Evolutionary conservation across 208 protist species (phyloP).

Genomic region (Leishmania tarentolae): DNA sequence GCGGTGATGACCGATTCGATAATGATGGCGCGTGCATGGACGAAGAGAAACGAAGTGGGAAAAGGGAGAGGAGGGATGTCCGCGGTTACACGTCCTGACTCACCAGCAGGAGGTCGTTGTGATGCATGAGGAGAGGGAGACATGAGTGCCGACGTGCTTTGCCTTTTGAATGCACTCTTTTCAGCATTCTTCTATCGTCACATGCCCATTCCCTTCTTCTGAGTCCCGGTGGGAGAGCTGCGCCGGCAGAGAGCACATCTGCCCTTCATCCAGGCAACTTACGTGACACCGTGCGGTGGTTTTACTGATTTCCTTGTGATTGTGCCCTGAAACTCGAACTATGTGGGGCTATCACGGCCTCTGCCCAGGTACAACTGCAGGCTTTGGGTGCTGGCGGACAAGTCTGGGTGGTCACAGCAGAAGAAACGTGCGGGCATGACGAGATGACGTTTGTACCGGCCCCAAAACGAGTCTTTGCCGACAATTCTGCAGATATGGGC

Average conservation of each 20-base stretch:
- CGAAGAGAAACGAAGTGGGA: not conserved
- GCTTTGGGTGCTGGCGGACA: not conserved
- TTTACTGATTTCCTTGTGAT: not conserved
- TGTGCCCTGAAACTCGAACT: not conserved
- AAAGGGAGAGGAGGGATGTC: not conserved
- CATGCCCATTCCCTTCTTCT: not conserved
- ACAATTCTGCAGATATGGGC: not conserved
- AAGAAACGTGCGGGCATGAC: not conserved
- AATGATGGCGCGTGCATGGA: no score
- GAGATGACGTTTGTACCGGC: not conserved
- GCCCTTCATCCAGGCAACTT: not conserved
- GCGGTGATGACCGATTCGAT: not conserved
- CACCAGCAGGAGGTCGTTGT: not conserved
- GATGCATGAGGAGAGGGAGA: not conserved
- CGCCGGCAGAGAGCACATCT: not conserved
- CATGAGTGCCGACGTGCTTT: not conserved
- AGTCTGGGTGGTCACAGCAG: no score
- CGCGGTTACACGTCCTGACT: no score
- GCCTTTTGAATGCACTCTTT: not conserved
- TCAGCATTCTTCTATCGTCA: not conserved
- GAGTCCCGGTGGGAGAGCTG: not conserved
- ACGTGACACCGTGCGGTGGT: not conserved
- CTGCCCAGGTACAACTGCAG: not conserved
- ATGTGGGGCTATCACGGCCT: not conserved
- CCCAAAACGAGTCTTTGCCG: not conserved